Base-by-base conservation (phyloP, 2,329 filamentous ascomycete species). In the Ploettnerulaceae sp. region DNA sequence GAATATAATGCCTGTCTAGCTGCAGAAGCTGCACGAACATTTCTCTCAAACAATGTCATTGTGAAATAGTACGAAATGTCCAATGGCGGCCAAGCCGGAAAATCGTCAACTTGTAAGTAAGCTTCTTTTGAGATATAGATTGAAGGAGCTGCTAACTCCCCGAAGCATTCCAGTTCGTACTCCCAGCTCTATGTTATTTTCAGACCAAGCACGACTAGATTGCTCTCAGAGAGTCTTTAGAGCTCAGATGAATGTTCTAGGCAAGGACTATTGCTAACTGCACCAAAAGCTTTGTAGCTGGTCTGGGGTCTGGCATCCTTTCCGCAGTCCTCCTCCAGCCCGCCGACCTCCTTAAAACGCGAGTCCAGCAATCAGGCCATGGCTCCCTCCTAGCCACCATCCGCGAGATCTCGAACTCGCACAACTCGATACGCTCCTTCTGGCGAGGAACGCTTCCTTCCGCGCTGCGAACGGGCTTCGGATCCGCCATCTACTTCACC, bases 381-480 rank as follows among this genome's bases (percentile, higher is more conserved):
- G 77, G 79, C 55, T 81, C 88, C 2, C 77, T 97, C 47, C 67
- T 79, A 43, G 70, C 73, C 18, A 86, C 85, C 14, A 71, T 95
- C 50, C 79, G 79, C 59, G 71, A 80, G 25, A 88, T 95, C 62
- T 76, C 84, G 53, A 70, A 71, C 57, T 81, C 77, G 7, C 82
- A 85, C 3, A 70, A 71, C 49, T 62, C 71, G 18, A 71, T 95
- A 53, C 76, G 80, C 24, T 78, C 81, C 33, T 79, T 98, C 63
- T 98, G 93, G 91, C 82, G 93, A 53, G 93, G 93, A 45, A 95
- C 93, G 3, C 74, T 93, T 0, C 93, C 93, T 18, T 95, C 89
- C 2, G 88, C 89, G n/a, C 76, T 97, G 36, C 85, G 93, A 49
- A 98, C 93, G 1, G 91, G 93, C 48, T 82, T 94, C 62, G 93